phyloP scores from a whole-genome alignment of 805 yeast genomes.

The Kuraishia capsulata region DNA sequence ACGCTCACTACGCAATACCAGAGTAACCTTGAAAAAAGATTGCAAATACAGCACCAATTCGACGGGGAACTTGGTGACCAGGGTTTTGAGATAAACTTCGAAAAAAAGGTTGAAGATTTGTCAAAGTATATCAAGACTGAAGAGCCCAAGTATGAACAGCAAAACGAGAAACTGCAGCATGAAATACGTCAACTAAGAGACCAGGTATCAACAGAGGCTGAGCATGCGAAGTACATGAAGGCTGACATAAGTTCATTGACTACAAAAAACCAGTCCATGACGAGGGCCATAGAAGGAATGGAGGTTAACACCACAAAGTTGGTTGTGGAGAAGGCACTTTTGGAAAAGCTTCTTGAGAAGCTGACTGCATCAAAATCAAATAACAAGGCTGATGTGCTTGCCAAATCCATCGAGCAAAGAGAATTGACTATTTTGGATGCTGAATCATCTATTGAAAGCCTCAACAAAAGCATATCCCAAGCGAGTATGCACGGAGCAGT shows the following conservation, averaged over 20 bases:
- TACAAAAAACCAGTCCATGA: constrained; percentile 26
- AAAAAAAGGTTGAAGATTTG: no score
- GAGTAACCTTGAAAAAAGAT: no score
- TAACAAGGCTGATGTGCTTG: constrained; percentile 19
- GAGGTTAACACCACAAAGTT: constrained; percentile 37
- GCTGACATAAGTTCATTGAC: constrained; percentile 29
- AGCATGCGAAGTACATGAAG: constrained; percentile 28
- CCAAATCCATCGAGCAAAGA: constrained; percentile 24
- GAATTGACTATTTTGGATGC: constrained; percentile 25
- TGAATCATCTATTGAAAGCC: constrained; percentile 41
- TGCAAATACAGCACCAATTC: no score
- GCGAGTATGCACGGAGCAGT: constrained; percentile 51
- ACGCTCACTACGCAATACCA: no score
- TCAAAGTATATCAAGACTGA: no score
- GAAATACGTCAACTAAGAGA: no score
- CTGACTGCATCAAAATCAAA: constrained; percentile 20
- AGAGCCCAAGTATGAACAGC: no score
- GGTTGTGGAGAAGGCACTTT: constrained; percentile 30
- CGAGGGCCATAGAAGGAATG: constrained; percentile 27
- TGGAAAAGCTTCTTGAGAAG: constrained; percentile 28
- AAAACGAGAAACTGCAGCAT: no score
- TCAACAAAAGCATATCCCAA: constrained; percentile 38
- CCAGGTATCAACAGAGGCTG: constrained; percentile 31
- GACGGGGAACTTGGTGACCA: no score
- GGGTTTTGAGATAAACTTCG: no score